Percentiles rank a stretch among this genome's conserved stretches.
Evolutionary conservation across 2,329 filamentous ascomycete genomes (phyloP).

Genomic region (Fusarium sp.): DNA sequence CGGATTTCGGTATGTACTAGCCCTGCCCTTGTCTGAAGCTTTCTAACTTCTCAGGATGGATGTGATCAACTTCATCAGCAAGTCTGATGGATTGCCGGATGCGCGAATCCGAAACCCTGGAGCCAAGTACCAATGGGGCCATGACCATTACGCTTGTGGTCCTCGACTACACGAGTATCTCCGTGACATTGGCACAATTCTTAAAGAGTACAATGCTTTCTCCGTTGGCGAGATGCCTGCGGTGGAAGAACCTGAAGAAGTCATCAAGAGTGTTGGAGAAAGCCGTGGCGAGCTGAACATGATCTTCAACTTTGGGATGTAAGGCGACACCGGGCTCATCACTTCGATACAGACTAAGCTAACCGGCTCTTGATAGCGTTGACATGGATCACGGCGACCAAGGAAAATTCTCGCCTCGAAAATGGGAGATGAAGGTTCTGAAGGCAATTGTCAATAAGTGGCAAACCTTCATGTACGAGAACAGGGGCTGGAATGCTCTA

Average conservation of each 20-base stretch:
- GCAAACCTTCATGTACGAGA: slow-evolving; percentile 56
- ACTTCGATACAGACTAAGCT: neutral
- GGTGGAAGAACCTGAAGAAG: slow-evolving; percentile 63
- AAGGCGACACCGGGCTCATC: neutral
- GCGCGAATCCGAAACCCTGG: slow-evolving; percentile 56
- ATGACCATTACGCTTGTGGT: slow-evolving; percentile 63
- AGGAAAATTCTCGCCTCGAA: slow-evolving; percentile 30
- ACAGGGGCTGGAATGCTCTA: slow-evolving; percentile 66
- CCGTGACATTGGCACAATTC: slow-evolving; percentile 67
- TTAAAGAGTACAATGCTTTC: slow-evolving; percentile 66
- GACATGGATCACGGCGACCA: slow-evolving; percentile 64
- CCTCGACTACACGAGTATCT: slow-evolving; percentile 72
- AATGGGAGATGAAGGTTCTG: slow-evolving; percentile 32
- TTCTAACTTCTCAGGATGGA: slow-evolving; percentile 58
- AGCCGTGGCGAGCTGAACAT: slow-evolving; percentile 65
- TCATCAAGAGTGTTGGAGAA: slow-evolving; percentile 65
- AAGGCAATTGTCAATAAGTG: slow-evolving; percentile 52
- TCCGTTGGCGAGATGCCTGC: slow-evolving; percentile 74
- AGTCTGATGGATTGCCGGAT: slow-evolving; percentile 65
- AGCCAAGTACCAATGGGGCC: slow-evolving; percentile 58
- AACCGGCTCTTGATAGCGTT: slow-evolving; percentile 48
- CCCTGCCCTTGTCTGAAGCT: fast-evolving
- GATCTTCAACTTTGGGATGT: slow-evolving; percentile 70
- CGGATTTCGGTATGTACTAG: slow-evolving; percentile 62
- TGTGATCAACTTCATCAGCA: slow-evolving; percentile 74